Conservation (phyloP, 306 rosid species). For the Medicago lupulina region DNA sequence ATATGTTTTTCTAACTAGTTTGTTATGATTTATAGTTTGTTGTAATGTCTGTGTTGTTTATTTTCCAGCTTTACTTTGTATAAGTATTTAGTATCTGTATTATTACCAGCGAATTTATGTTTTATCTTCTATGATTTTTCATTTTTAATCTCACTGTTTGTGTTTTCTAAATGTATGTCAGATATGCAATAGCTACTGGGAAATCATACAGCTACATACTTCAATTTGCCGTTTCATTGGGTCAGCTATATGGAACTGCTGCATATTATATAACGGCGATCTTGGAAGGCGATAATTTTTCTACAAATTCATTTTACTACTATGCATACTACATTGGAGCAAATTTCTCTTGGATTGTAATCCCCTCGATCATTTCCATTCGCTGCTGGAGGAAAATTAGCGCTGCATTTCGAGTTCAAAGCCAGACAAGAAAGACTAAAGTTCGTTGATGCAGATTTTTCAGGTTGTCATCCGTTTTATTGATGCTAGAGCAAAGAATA, state of each 20-base stretch:
- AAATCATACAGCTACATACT: slow-evolving; percentile 82
- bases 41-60: too few relatives aligned
- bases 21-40: too few relatives aligned
- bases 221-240: slow-evolving; percentile 82
- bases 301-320: slow-evolving; percentile 66
- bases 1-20: too few relatives aligned
- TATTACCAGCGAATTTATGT: background rate
- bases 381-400: slow-evolving; percentile 87
- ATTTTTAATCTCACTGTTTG: background rate
- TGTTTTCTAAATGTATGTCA: slow-evolving; percentile 45
- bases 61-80: too few relatives aligned
- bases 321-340: slow-evolving; percentile 77
- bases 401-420: slow-evolving; percentile 55
- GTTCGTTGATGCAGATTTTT: slow-evolving; percentile 54
- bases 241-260: slow-evolving; percentile 81
- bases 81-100: too few relatives aligned
- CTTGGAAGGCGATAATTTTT: slow-evolving; percentile 82
- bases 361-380: slow-evolving; percentile 66
- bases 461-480: slow-evolving; percentile 2
- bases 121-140: background rate
- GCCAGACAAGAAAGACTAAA: slow-evolving; percentile 69
- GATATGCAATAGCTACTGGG: slow-evolving; percentile 76
- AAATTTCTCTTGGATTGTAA: slow-evolving; percentile 74
- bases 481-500: slow-evolving; percentile 9
- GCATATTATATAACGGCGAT: slow-evolving; percentile 71